Percentiles rank a stretch among this genome's conserved stretches.
phyloP scores from a whole-genome alignment of 345 rosid species.

The Pelargonium nanum region DNA sequence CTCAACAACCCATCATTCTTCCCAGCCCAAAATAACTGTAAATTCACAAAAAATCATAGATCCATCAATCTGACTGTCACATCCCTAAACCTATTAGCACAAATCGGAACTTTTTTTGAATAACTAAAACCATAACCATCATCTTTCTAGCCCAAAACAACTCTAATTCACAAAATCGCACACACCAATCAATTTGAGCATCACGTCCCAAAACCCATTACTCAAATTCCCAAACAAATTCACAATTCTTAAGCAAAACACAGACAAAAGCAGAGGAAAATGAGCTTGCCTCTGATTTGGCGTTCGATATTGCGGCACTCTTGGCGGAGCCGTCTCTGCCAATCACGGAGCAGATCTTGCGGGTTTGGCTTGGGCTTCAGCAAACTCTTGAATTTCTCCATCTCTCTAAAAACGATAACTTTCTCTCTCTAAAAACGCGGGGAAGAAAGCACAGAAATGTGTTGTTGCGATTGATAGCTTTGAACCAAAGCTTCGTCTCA shows the following conservation, averaged over 20 bases:
- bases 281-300: slow-evolving; percentile 62
- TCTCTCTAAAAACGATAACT: background rate
- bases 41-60: no score
- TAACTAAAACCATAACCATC: no score
- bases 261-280: background rate
- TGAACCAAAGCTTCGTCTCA: background rate
- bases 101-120: no score
- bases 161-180: no score
- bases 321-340: slow-evolving; percentile 90
- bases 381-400: slow-evolving; percentile 78
- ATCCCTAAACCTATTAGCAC: no score
- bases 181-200: no score
- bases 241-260: background rate
- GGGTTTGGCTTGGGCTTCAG: slow-evolving; percentile 82
- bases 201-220: no score
- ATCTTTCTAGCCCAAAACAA: no score
- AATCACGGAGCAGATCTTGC: slow-evolving; percentile 67
- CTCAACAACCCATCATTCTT: no score
- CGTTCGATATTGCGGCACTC: slow-evolving; percentile 87
- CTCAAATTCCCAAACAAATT: no score
- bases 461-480: background rate
- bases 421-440: background rate
- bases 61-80: no score
- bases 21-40: no score
- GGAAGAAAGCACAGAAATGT: background rate